These are phyloP conservation scores for Penicillium sp. DNA, from an alignment of 2,329 filamentous ascomycete genomes.

Conservation along the genomic window DNA sequence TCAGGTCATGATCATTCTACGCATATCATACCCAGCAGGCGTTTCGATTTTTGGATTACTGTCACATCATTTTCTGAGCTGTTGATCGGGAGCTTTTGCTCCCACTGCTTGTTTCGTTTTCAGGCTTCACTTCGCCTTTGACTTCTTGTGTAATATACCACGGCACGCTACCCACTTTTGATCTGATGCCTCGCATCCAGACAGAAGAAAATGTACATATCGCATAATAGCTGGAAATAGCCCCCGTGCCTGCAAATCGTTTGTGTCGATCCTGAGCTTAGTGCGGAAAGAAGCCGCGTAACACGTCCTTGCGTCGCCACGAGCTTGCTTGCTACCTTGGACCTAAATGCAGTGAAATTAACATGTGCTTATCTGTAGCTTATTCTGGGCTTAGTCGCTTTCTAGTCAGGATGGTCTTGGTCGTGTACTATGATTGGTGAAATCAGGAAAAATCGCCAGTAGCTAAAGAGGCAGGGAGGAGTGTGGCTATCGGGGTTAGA, in stretches of 20 bases:
- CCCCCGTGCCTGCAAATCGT: neutral
- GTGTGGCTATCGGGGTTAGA: too few relatives aligned
- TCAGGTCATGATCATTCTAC: slow-evolving; percentile 24
- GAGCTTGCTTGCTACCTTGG: too few relatives aligned
- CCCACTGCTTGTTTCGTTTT: neutral
- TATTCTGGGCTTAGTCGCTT: neutral
- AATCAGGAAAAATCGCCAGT: too few relatives aligned
- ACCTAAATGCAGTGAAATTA: neutral
- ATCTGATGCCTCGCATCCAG: neutral
- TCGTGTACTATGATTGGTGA: too few relatives aligned
- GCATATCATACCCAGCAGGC: slow-evolving; percentile 30
- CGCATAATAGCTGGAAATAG: neutral
- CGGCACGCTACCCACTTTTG: neutral
- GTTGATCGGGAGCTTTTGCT: neutral
- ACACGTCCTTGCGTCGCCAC: neutral
- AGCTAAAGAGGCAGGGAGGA: too few relatives aligned
- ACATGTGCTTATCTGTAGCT: neutral
- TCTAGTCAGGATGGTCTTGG: too few relatives aligned
- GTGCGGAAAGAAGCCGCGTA: neutral
- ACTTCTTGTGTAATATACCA: slow-evolving; percentile 15
- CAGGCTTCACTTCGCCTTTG: neutral
- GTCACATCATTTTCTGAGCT: neutral
- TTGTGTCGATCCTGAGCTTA: neutral
- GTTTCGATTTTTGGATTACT: slow-evolving; percentile 14
- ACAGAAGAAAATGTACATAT: neutral